These are phyloP conservation scores for Vigna nakashimae DNA, from an alignment of 306 rosid genomes.

Conservation along the genomic window DNA sequence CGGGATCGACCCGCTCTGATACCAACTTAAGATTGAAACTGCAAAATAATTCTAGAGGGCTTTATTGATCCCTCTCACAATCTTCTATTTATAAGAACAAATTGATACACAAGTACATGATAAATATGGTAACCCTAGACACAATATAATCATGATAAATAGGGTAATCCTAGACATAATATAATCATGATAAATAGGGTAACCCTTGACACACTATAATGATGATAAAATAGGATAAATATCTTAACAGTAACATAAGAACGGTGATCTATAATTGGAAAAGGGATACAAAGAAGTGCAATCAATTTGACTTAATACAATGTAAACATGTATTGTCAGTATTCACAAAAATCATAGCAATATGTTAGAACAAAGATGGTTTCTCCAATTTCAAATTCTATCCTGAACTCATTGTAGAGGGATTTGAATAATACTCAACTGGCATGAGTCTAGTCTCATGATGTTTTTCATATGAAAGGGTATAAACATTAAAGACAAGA, in stretches of 20 bases:
- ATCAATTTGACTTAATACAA: background rate
- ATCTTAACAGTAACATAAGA: background rate
- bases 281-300: background rate
- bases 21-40: too few relatives aligned
- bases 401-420: conserved; percentile 3
- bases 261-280: background rate
- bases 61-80: too few relatives aligned
- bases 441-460: conserved; percentile 3
- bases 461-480: conserved; percentile 2
- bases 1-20: too few relatives aligned
- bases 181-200: too few relatives aligned
- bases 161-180: too few relatives aligned
- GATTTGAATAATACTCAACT: background rate
- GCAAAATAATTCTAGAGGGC: too few relatives aligned
- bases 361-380: background rate
- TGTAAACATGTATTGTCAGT: background rate
- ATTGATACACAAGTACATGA: too few relatives aligned
- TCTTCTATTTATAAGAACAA: too few relatives aligned
- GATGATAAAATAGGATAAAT: too few relatives aligned
- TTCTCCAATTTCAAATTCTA: background rate
- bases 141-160: too few relatives aligned
- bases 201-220: too few relatives aligned
- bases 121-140: too few relatives aligned
- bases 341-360: conserved; percentile 7
- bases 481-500: conserved; percentile 5